Percentiles rank a stretch among this genome's conserved stretches.
Conservation (phyloP, 192 early-diverging fungal genomes). For the Jimgerdemannia flammicorona region DNA sequence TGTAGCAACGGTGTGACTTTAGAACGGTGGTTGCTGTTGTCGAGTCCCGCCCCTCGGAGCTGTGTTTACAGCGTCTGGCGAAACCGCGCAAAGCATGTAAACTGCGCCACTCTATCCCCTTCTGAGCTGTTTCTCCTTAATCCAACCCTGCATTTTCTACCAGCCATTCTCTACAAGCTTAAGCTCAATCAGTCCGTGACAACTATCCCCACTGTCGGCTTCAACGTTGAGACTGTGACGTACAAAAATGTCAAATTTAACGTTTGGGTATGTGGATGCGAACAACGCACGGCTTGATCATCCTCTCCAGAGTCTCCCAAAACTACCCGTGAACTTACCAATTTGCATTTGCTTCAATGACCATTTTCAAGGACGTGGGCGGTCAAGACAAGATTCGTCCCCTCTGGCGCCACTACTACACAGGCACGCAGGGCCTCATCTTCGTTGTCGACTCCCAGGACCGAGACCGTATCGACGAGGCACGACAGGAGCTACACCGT, state of each 20-base stretch:
- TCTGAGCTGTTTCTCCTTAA: not conserved
- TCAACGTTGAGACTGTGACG: slow-evolving; percentile 83
- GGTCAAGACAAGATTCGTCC: slow-evolving; percentile 91
- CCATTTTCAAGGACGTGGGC: slow-evolving; percentile 63
- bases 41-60: too few relatives aligned
- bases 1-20: too few relatives aligned
- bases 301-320: too few relatives aligned
- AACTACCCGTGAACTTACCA: too few relatives aligned
- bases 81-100: not conserved
- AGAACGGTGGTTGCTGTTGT: too few relatives aligned
- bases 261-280: slow-evolving; percentile 1
- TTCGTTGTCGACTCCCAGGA: slow-evolving; percentile 89
- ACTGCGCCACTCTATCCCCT: not conserved
- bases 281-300: too few relatives aligned
- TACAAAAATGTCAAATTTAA: slow-evolving; percentile 62
- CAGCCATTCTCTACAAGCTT: slow-evolving; percentile 96
- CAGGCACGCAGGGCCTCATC: slow-evolving; percentile 80
- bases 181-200: slow-evolving; percentile 98
- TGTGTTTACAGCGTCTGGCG: too few relatives aligned
- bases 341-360: too few relatives aligned
- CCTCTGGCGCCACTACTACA: slow-evolving; percentile 84
- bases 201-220: slow-evolving; percentile 96
- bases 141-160: not conserved
- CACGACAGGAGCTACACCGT: slow-evolving; percentile 75
- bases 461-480: slow-evolving; percentile 83